Evolutionary conservation across 306 rosid genomes (phyloP).

Genomic region (Malus orientalis): DNA sequence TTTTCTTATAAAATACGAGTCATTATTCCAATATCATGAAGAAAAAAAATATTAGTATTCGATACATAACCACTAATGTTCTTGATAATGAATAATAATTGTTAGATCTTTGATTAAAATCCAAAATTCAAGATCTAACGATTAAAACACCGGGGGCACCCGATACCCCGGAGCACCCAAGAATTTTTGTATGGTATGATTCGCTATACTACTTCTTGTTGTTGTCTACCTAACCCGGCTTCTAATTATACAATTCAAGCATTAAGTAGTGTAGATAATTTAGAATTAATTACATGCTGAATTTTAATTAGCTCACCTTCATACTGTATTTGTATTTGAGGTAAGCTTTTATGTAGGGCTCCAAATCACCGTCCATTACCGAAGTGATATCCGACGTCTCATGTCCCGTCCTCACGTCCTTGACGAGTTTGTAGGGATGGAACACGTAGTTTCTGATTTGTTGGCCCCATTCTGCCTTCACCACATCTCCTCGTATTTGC

Average conservation of each 20-base stretch:
- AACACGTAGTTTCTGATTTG: slow-evolving; percentile 92
- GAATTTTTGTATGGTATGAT: too few relatives aligned
- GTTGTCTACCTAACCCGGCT: neutral
- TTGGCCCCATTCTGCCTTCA: slow-evolving; percentile 98
- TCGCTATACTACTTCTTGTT: neutral
- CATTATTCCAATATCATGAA: too few relatives aligned
- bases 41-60: too few relatives aligned
- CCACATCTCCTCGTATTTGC: slow-evolving; percentile 90
- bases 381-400: slow-evolving; percentile 72
- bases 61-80: too few relatives aligned
- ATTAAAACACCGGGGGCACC: too few relatives aligned
- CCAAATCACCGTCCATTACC: slow-evolving; percentile 94
- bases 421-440: slow-evolving; percentile 91
- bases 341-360: slow-evolving; percentile 80
- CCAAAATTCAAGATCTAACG: too few relatives aligned
- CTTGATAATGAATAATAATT: too few relatives aligned
- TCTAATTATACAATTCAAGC: neutral
- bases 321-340: slow-evolving; percentile 63
- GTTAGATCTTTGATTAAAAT: too few relatives aligned
- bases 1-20: too few relatives aligned
- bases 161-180: too few relatives aligned
- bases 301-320: slow-evolving; percentile 27
- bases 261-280: neutral
- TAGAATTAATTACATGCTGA: neutral
- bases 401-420: slow-evolving; percentile 80